These are phyloP conservation scores for Serendipita sp. DNA, from an alignment of 768 basidiomycete genomes.

Conservation along the genomic window DNA sequence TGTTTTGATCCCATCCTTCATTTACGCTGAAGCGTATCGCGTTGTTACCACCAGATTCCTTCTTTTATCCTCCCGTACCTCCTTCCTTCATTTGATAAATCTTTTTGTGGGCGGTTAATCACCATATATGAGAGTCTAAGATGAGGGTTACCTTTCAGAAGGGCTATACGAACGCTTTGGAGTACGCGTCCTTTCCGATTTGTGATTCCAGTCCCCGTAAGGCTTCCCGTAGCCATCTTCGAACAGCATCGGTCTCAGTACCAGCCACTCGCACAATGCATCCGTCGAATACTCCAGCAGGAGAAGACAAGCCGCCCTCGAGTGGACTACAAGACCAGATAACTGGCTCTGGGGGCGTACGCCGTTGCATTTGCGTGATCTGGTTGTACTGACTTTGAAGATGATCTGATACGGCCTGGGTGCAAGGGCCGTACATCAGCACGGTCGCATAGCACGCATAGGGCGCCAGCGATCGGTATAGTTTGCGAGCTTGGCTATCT, in stretches of 20 bases:
- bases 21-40: not conserved
- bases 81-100: not conserved
- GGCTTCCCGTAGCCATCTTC: slow-evolving; percentile 45
- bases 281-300: slow-evolving; percentile 17
- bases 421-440: slow-evolving; percentile 57
- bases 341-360: slow-evolving; percentile 35
- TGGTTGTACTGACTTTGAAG: slow-evolving; percentile 35
- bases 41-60: not conserved
- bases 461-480: slow-evolving; percentile 49
- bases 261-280: slow-evolving; percentile 61
- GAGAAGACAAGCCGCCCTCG: slow-evolving; percentile 12
- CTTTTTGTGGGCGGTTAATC: not conserved
- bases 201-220: slow-evolving; percentile 35
- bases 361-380: slow-evolving; percentile 45
- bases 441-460: slow-evolving; percentile 86
- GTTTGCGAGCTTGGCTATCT: slow-evolving; percentile 22
- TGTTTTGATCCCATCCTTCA: not conserved
- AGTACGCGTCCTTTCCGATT: slow-evolving; percentile 49
- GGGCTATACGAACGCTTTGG: slow-evolving; percentile 32
- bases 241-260: slow-evolving; percentile 58
- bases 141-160: not conserved
- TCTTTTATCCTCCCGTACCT: not conserved
- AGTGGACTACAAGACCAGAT: slow-evolving; percentile 72
- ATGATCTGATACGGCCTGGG: slow-evolving; percentile 30
- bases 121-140: not conserved